These are phyloP conservation scores for Elsinoe necatrix DNA, from an alignment of 2,329 filamentous ascomycete genomes.

Conservation along the genomic window DNA sequence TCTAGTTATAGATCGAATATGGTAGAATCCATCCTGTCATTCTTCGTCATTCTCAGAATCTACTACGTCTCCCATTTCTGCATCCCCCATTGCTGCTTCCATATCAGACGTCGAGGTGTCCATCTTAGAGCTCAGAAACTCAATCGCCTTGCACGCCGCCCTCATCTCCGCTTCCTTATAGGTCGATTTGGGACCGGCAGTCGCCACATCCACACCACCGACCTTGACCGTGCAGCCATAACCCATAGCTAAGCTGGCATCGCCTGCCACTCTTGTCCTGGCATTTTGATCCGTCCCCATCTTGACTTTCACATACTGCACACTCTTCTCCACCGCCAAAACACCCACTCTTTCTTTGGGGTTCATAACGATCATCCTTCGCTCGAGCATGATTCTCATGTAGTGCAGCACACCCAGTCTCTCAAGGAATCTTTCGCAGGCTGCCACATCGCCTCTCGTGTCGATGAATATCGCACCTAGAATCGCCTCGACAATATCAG, in stretches of 20 bases:
- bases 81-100: no score
- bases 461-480: slow-evolving; percentile 82
- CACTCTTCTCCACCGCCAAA: slow-evolving; percentile 44
- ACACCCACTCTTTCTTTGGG: slow-evolving; percentile 62
- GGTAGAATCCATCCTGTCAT: no score
- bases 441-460: slow-evolving; percentile 50
- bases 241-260: slow-evolving; percentile 9
- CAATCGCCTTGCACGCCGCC: slow-evolving; percentile 24
- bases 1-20: no score
- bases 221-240: slow-evolving; percentile 29
- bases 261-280: neutral
- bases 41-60: no score
- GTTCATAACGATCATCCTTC: slow-evolving; percentile 47
- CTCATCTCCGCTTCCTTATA: slow-evolving; percentile 33
- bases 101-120: no score
- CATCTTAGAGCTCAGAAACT: neutral
- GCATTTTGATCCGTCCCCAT: neutral
- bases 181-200: slow-evolving; percentile 27
- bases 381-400: slow-evolving; percentile 51
- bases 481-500: slow-evolving; percentile 72
- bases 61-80: no score
- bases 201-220: slow-evolving; percentile 29
- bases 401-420: slow-evolving; percentile 57
- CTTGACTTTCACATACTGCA: slow-evolving; percentile 42
- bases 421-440: slow-evolving; percentile 54